Evolutionary conservation across 306 rosid genomes (phyloP), one percentile per base, ranked within the genome.

Genomic region (Prunus mongolica): DNA sequence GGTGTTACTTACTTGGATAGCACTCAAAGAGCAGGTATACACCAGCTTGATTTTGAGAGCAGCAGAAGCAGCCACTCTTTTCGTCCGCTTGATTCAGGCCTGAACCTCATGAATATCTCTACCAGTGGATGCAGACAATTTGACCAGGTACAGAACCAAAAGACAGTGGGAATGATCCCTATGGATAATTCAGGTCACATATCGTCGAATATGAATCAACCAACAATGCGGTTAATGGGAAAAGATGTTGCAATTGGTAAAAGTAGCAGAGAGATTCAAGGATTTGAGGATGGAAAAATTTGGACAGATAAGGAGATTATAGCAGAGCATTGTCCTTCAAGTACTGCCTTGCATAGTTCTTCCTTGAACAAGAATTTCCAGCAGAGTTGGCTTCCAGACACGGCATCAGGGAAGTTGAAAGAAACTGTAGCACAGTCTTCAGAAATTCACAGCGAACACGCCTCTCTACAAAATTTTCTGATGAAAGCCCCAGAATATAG

Each of bases 141-240:
- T 70, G 89, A 85, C 46, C 83, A 60, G 71, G 54, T 72, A 77
- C 84, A 77, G 85, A 87, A 81, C 75, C 87, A 74, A 74, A 79
- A 73, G 56, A 76, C 66, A 76, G 77, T 77, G 15, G 80, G 76
- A 69, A 63, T 28, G 73, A 46, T 73, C 84, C 77, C 77, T 20
- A 83, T 85, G 73, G 89, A 91, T 75, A 71, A 78, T 74, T 88
- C 88, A 45, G 84, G 82, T 84, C 82, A 72, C 76, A 50, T 51
- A 75, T 75, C 81, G 15, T 73, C 4, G 15, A 80, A 80, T 83
- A 77, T 88, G 75, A 73, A 79, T 81, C 99, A 87, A 69, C 93
- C 91, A 79, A 96, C 99, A 25, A 88, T 96, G 96, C 91, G 99
- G 70, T 85, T 96, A 87, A 96, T 96, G 99, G 99, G 99, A 32